Evolutionary conservation across 768 basidiomycete species (phyloP).

Genomic region (Pisolithus albus): DNA sequence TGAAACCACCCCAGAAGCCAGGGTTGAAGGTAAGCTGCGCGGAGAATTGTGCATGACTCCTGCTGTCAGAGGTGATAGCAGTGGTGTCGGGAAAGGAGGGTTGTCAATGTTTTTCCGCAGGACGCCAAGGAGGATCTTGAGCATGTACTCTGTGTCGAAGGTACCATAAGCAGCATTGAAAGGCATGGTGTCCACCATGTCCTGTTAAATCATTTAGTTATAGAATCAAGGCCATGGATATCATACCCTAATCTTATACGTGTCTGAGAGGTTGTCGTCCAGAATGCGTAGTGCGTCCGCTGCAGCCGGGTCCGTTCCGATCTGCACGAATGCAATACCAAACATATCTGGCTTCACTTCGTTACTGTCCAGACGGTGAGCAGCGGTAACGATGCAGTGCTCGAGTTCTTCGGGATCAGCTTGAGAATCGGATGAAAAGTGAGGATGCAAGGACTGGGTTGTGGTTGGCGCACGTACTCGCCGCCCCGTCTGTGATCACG

Average conservation of each 20-base stretch:
- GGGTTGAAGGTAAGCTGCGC: too few species aligned
- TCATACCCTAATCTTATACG: constrained; percentile 27
- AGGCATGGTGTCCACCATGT: constrained; percentile 43
- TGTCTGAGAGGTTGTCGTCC: constrained; percentile 31
- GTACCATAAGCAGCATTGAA: constrained; percentile 26
- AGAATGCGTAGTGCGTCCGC: constrained; percentile 34
- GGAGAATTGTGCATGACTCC: too few species aligned
- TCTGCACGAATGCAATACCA: constrained; percentile 42
- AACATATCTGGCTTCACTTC: constrained; percentile 32
- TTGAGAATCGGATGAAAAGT: constrained; percentile 1
- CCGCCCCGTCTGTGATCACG: constrained; percentile 35
- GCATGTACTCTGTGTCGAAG: constrained; percentile 30
- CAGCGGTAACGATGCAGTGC: constrained; percentile 29
- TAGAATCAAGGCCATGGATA: neutral
- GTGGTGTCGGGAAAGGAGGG: constrained; percentile 1
- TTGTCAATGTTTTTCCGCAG: constrained; percentile 15
- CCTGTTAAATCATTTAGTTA: constrained; percentile 20
- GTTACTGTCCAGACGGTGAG: constrained; percentile 33
- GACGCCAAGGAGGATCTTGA: constrained; percentile 28
- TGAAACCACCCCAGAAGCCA: too few species aligned
- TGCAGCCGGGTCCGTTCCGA: constrained; percentile 34
- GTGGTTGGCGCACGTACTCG: constrained; percentile 25
- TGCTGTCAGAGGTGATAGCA: constrained; percentile 6
- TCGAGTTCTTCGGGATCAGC: constrained; percentile 24
- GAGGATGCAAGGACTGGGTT: neutral